These are phyloP conservation scores for Venturia nashicola DNA, from an alignment of 2,329 filamentous ascomycete genomes.

Conservation along the genomic window DNA sequence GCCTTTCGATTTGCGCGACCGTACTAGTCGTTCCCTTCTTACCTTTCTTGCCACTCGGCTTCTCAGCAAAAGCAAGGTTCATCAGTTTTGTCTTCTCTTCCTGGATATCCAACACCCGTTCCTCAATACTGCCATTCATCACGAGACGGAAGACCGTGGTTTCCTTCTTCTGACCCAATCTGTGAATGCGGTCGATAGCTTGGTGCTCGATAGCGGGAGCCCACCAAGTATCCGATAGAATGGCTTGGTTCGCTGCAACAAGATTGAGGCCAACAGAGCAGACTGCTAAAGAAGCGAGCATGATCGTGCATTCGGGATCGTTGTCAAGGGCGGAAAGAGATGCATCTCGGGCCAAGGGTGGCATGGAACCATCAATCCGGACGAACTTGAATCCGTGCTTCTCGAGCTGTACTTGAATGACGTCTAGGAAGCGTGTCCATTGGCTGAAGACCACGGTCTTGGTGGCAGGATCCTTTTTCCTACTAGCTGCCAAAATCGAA, in stretches of 20 bases:
- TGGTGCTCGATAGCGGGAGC: conserved; percentile 88
- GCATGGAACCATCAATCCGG: conserved; percentile 74
- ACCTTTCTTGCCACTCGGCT: conserved; percentile 33
- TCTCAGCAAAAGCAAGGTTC: conserved; percentile 68
- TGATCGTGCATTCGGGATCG: conserved; percentile 55
- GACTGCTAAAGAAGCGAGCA: conserved; percentile 72
- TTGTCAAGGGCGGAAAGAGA: conserved; percentile 56
- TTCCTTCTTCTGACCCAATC: conserved; percentile 67
- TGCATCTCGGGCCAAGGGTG: conserved; percentile 54
- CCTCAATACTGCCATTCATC: conserved; percentile 70
- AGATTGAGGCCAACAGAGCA: conserved; percentile 81
- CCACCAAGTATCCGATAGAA: conserved; percentile 79
- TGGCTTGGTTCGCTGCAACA: conserved; percentile 73
- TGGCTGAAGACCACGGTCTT: conserved; percentile 68
- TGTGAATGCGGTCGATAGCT: conserved; percentile 76
- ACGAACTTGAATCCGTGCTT: conserved; percentile 49
- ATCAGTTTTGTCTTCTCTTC: conserved; percentile 67
- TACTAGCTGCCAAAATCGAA: conserved; percentile 59
- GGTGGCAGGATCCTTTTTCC: conserved; percentile 44
- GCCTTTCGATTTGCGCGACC: conserved; percentile 27
- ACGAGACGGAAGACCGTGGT: conserved; percentile 73
- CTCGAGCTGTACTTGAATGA: conserved; percentile 57
- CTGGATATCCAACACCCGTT: conserved; percentile 68
- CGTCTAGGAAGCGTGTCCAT: conserved; percentile 63
- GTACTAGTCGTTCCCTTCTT: conserved; percentile 41